Conservation (phyloP, 2,329 filamentous ascomycete genomes). For the Fusarium sp. region DNA sequence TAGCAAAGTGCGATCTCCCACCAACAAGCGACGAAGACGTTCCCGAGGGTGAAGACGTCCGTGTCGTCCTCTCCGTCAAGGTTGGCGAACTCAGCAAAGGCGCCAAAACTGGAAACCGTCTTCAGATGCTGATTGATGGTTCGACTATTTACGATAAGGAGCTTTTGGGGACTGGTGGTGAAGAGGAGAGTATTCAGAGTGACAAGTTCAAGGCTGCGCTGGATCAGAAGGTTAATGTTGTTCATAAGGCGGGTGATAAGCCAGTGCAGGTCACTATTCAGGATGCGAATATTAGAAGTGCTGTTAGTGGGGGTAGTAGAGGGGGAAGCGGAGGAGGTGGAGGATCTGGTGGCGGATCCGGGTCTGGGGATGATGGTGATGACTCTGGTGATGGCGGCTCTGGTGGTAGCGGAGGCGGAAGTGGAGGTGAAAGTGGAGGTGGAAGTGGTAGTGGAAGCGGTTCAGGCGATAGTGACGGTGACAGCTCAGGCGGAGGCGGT, state of each 20-base stretch:
- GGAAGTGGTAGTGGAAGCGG: neutral
- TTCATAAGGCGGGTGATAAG: conserved; percentile 8
- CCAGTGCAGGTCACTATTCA: conserved; percentile 10
- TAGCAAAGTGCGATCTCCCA: conserved; percentile 4
- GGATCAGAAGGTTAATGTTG: conserved; percentile 12
- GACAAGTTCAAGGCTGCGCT: conserved; percentile 4
- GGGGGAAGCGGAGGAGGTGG: neutral
- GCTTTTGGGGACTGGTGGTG: neutral
- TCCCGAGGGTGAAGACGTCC: neutral
- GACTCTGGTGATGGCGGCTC: neutral
- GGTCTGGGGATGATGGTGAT: neutral
- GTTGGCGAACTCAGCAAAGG: neutral
- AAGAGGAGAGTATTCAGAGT: neutral
- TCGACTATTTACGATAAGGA: conserved; percentile 4
- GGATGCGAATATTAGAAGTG: conserved; percentile 8
- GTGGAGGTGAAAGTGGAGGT: neutral
- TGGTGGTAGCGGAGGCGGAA: neutral
- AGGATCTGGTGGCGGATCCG: neutral
- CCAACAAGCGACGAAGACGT: neutral
- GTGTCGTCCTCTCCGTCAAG: neutral
- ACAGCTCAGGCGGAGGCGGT: neutral
- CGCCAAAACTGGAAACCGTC: neutral
- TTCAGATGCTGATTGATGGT: conserved; percentile 6
- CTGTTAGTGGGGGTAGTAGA: neutral
- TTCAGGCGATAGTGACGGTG: neutral